Evolutionary conservation across 805 yeast species (phyloP), one percentile per base, ranked within the genome.

Genomic region (Candida endomychidarum): DNA sequence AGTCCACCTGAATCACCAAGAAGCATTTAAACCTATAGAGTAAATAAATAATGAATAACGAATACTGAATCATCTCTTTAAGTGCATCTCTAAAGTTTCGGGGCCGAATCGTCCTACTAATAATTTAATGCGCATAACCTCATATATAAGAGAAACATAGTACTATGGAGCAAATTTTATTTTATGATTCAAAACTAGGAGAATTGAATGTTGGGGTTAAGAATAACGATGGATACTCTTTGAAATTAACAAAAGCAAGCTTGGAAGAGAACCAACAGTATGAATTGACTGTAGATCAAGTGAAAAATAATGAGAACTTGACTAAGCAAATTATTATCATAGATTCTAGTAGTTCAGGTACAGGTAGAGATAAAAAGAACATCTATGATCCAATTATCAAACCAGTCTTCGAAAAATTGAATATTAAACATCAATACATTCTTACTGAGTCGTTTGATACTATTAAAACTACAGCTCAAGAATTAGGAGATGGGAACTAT

Each of bases 301-400:
- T 23, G 6, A 14, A 14, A 4, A 3, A 14, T 3, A 34, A 34
- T 34, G 12, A 15, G 3, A 23, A 23, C 8, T 23, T 23, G 9
- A 19, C 21, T 20, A 31, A 26, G 16, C 24, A 38, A 19, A 10
- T 40, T 20, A 22, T 37, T 20, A 56, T 78, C 1, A 50, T 77
- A n/a, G 82, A 78, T 45, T 77, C 82, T 1, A 47, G 70, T 4
- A 59, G 57, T 15, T 74, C 82, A 0, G 83, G 82, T 1, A 63
- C 60, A 1, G 74, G 78, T 7, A 54, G 73, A 52, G 8, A 6
- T 12, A 50, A 5, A 28, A 40, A 19, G 43, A 36, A 75, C 43
- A 50, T 80, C 8, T 79, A 76, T 49, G 22, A 41, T 1, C 47
- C 56, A 2, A 58, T 80, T 0, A 43, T 83, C 4, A 40, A 55